These are phyloP conservation scores for Protea cynaroides DNA, from an alignment of 164 flowering plant species.

Conservation along the genomic window DNA sequence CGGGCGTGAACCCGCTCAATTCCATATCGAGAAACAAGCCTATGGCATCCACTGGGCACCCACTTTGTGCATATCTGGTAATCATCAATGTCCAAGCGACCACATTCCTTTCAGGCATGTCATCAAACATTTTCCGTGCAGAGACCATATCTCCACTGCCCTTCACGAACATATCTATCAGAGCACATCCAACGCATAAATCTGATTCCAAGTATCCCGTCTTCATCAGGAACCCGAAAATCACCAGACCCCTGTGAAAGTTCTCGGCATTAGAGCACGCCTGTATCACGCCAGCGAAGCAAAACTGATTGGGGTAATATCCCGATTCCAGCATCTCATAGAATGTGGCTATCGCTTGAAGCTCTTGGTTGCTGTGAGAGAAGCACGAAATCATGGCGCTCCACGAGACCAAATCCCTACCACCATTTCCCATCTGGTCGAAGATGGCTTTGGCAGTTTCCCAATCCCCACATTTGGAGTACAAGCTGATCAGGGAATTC, in stretches of 20 bases:
- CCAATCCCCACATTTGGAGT: conserved; percentile 60
- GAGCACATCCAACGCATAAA: conserved; percentile 67
- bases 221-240: conserved; percentile 58
- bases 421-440: conserved; percentile 30
- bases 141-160: conserved; percentile 44
- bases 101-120: conserved; percentile 59
- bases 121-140: conserved; percentile 60
- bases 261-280: conserved; percentile 49
- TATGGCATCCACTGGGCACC: conserved; percentile 39
- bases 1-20: conserved; percentile 41
- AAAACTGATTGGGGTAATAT: conserved; percentile 56
- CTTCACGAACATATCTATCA: conserved; percentile 76
- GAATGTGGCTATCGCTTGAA: conserved; percentile 39
- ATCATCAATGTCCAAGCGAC: conserved; percentile 82
- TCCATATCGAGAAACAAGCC: conserved; percentile 60
- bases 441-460: conserved; percentile 38
- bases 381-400: conserved; percentile 76
- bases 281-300: conserved; percentile 53
- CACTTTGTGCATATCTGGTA: conserved; percentile 62
- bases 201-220: conserved; percentile 59
- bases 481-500: conserved; percentile 65
- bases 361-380: conserved; percentile 34
- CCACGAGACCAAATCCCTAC: conserved; percentile 69
- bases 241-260: conserved; percentile 32
- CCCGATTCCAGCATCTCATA: conserved; percentile 51